Base-by-base conservation (phyloP, 768 basidiomycete genomes). In the Leccinum olivaceopallidum region DNA sequence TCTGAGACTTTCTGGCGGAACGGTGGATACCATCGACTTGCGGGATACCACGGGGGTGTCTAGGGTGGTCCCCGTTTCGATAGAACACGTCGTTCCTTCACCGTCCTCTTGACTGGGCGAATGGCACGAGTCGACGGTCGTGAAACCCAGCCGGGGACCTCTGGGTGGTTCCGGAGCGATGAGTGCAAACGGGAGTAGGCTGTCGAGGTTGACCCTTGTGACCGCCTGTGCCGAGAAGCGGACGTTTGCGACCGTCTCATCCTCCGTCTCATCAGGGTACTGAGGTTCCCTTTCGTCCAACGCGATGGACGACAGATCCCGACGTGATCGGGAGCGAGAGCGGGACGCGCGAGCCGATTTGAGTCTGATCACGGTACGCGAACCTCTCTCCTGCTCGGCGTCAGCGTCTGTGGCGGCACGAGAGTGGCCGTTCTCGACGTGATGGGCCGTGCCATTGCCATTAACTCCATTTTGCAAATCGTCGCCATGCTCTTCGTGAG, bases 301-400 rank as follows among this genome's bases (percentile, higher is more conserved):
- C 16, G 81, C 84, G 51, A 80, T 83, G 65, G 83, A 75, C 32
- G 84, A 82, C 14, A 90, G 78, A 62, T 89, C 88, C 48, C 87
- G 81, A 51, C 90, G 86, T 53, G 91, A 87, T 51, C 89, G 85
- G 37, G 90, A 92, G 26, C 86, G 85, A 26, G 89, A 89, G 34
- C 86, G 83, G 50, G 81, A 71, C 7, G 79, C 71, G 24, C 85
- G 85, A 24, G 60, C 20, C 47, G 66, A 70, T 58, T 66, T 74
- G 55, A 91, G 79, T 72, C 88, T 92, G 75, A 94, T 89, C 39
- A 93, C 86, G 1, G 87, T 81, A n/a, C 92, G 85, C 10, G 89
- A 82, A 36, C 75, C 71, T 36, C 90, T 81, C 47, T 84, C 85
- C 57, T 78, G 79, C 0, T 74, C 78, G n/a, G 76, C 80, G 20